Evolutionary conservation across 495 filamentous ascomycete genomes (phyloP).

Genomic region (Aspergillus affinis): DNA sequence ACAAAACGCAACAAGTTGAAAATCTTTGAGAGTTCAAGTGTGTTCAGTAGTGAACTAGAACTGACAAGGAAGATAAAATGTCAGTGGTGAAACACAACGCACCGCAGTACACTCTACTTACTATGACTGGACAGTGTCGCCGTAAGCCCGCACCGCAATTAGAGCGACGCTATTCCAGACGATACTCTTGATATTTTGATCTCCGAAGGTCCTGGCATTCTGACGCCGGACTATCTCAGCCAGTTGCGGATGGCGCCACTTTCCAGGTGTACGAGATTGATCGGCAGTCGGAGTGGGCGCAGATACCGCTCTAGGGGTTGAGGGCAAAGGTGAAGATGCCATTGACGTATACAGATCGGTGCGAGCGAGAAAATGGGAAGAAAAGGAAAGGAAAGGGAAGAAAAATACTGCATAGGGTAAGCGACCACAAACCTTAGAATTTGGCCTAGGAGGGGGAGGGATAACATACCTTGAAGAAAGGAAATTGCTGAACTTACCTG

Average conservation of each 20-base stretch:
- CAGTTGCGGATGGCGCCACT: conserved; percentile 83
- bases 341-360: conserved; percentile 23
- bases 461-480: conserved; percentile 18
- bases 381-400: not conserved
- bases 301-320: conserved; percentile 60
- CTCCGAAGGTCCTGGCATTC: conserved; percentile 68
- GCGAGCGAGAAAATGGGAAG: conserved; percentile 5
- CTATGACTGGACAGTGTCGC: conserved; percentile 36
- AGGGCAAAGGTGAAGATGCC: conserved; percentile 48
- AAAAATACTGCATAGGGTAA: conserved; percentile 6
- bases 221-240: conserved; percentile 75
- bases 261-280: conserved; percentile 64
- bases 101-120: conserved; percentile 23
- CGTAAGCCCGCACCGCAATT: conserved; percentile 43
- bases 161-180: conserved; percentile 62
- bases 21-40: conserved; percentile 28
- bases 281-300: conserved; percentile 43
- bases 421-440: not conserved
- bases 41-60: conserved; percentile 24
- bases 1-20: conserved; percentile 41
- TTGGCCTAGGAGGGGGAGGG: not conserved
- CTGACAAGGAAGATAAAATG: conserved; percentile 10
- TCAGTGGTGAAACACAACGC: not conserved
- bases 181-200: conserved; percentile 64
- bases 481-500: conserved; percentile 20